Evolutionary conservation across 805 yeast genomes (phyloP), one percentile per base, ranked within the genome.

Genomic region (Metschnikowia noctiluminum): DNA sequence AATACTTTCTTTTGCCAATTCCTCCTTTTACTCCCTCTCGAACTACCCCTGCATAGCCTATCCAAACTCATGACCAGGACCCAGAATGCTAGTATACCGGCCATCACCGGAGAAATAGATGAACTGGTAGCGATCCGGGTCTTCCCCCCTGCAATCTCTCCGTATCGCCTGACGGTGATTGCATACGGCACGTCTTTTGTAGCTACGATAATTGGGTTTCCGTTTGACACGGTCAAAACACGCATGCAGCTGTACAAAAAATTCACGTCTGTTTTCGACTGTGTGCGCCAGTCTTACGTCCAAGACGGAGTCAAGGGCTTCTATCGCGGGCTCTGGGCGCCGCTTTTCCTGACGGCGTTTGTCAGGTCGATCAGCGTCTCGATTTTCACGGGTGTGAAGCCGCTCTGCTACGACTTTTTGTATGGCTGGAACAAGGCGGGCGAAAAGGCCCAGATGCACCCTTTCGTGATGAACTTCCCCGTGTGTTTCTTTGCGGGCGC

Each of bases 221-320:
- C 96, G 0, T 65, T 89, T 43, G 96, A 89, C 62, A 85, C 94
- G n/a, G 73, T 89, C 50, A 89, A 89, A 64, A 89, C 96, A 0
- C 72, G 96, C 51, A 83, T 87, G 82, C 96, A 89, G 63, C 85
- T 95, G 0, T 85, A 87, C 59, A 73, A 77, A 46, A 62, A 63
- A 43, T 88, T 80, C 66, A 68, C 69, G 13, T 75, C 79, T 43
- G 76, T 84, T 28, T 62, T 73, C 44, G 81, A 80, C 47, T 87
- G 95, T 61, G 68, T 85, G 15, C 59, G 60, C 34, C 68, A 74
- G 40, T 84, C 95, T 0, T 68, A 80, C 28, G 57, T 62, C 7
- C 63, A 70, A 9, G 96, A 87, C 59, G 96, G 96, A 0, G 35
- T 82, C 6, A 53, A 64, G 7, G 94, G 92, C 11, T 78, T 89